These are phyloP conservation scores for Penicillium roqueforti DNA, from an alignment of 495 filamentous ascomycete species.

Conservation along the genomic window DNA sequence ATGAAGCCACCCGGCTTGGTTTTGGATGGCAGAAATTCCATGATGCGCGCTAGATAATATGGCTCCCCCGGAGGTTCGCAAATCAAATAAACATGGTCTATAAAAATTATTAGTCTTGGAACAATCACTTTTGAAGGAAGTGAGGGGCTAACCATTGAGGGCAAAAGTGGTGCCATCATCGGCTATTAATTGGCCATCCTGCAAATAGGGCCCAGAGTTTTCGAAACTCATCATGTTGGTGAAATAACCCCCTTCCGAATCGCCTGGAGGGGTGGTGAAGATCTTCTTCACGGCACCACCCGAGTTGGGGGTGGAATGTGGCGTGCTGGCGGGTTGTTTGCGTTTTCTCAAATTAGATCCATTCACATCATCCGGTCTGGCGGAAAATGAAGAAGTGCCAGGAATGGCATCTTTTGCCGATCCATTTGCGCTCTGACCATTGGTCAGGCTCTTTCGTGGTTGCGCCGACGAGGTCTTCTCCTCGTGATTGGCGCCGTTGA, in stretches of 20 bases:
- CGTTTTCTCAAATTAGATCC: constrained; percentile 63
- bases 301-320: constrained; percentile 30
- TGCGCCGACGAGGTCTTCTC: constrained; percentile 41
- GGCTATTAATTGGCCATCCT: constrained; percentile 74
- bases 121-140: not conserved
- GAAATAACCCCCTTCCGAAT: constrained; percentile 36
- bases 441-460: constrained; percentile 43
- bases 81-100: constrained; percentile 95
- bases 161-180: constrained; percentile 84
- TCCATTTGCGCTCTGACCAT: constrained; percentile 31
- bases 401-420: constrained; percentile 54
- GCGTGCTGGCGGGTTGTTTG: constrained; percentile 62
- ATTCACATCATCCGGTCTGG: constrained; percentile 42
- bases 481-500: constrained; percentile 38
- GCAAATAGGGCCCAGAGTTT: constrained; percentile 58
- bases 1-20: constrained; percentile 69
- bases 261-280: constrained; percentile 45
- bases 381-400: constrained; percentile 59
- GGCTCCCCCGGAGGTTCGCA: constrained; percentile 97
- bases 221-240: constrained; percentile 89
- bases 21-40: constrained; percentile 88
- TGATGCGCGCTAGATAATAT: constrained; percentile 94
- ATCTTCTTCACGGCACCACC: constrained; percentile 40
- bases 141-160: constrained; percentile 71
- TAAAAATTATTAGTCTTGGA: constrained; percentile 21